Percentiles rank a stretch among this genome's conserved stretches.
Conservation (phyloP, 768 basidiomycete species). For the Agrocybe chaxingu region DNA sequence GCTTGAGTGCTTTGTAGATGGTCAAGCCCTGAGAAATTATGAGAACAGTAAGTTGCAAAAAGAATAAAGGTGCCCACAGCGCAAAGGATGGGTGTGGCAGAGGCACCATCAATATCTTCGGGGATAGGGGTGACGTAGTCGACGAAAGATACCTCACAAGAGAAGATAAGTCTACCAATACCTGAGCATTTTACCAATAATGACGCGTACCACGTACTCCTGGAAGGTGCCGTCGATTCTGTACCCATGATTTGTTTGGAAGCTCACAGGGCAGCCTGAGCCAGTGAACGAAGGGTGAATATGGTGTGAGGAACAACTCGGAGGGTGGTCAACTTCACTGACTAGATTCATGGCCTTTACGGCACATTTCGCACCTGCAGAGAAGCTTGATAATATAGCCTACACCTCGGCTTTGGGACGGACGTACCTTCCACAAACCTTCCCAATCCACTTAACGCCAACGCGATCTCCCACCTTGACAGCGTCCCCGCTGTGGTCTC, state of each 20-base stretch:
- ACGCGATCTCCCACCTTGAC: constrained; percentile 75
- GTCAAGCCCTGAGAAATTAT: constrained; percentile 60
- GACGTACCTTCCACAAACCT: constrained; percentile 34
- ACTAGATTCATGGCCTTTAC: constrained; percentile 56
- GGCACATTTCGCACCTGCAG: constrained; percentile 64
- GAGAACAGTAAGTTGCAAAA: background rate
- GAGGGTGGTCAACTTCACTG: background rate
- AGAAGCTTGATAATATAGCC: background rate
- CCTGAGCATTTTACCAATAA: background rate
- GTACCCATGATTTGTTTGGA: constrained; percentile 53
- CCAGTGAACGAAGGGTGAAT: background rate
- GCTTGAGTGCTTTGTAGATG: constrained; percentile 77
- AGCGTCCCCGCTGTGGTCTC: constrained; percentile 45
- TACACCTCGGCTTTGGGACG: too few relatives aligned
- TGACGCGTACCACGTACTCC: constrained; percentile 49
- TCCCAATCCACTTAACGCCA: constrained; percentile 70
- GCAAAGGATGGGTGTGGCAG: constrained; percentile 69
- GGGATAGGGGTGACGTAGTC: constrained; percentile 78
- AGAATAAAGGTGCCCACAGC: constrained; percentile 40
- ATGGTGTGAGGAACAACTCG: background rate
- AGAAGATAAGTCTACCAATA: background rate
- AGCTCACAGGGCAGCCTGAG: constrained; percentile 41
- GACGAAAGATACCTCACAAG: constrained; percentile 51
- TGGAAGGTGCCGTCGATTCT: constrained; percentile 68
- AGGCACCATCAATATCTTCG: constrained; percentile 53